Base-by-base conservation (phyloP, 805 yeast genomes). In the Kluyveromyces lactis region DNA sequence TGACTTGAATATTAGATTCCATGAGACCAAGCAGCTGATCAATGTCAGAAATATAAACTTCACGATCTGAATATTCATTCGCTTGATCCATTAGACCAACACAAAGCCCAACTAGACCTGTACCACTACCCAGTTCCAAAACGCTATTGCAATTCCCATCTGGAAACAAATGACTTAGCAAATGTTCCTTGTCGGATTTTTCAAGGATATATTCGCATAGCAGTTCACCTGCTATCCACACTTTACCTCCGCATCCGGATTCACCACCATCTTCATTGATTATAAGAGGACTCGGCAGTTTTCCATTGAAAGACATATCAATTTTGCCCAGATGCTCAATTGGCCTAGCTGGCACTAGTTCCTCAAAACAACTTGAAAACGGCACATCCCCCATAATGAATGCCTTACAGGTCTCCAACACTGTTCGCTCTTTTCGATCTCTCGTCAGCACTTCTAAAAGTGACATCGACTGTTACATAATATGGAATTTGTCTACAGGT, bases 201-300 rank as follows among this genome's bases (percentile, higher is more conserved):
- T 60, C 63, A 2, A 66, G 38, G 7, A 73, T 44, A 42, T 73
- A 75, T 29, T 69, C 59, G 11, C 77, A 65, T 15, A 75, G 56
- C 33, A 74, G 57, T 40, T 74, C 76, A 13, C 81, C 81, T 8
- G 81, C 79, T 2, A 76, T 65, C 81, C 81, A 75, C 4, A 75
- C 62, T 42, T 73, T 70, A 3, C 81, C 81, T n/a, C 81, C 81
- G 53, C 81, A 76, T 2, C 81, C 81, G 4, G 67, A 52, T 1
- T 67, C 73, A 6, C 81, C 81, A 29, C 79, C 80, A 48, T 76
- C 80, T 45, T 72, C 77, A 42, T 58, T 62, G 19, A 75, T 65
- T 45, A 62, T 51, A 23, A 73, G 52, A 1, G 62, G 61, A 1
- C 60, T 60, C 0, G 44, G 37, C 18, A 69, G 50, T 34, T 64